These are phyloP conservation scores for Lactifluus hygrophoroides DNA, from an alignment of 768 basidiomycete species.

Conservation along the genomic window DNA sequence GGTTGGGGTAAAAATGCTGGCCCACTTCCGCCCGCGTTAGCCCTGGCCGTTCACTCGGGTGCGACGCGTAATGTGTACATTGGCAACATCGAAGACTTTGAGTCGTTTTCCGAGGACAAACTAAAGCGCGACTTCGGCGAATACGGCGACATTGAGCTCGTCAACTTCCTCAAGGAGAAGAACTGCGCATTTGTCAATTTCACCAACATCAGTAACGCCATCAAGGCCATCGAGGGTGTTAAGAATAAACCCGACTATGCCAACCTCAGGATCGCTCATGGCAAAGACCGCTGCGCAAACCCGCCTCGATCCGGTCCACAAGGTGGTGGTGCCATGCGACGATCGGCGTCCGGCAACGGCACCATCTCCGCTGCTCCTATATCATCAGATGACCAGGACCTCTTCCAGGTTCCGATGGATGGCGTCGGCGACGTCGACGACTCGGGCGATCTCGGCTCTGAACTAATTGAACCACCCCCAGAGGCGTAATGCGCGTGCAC, in stretches of 20 bases:
- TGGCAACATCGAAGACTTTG: constrained; percentile 93
- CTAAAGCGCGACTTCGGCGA: constrained; percentile 91
- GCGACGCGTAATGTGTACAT: constrained; percentile 97
- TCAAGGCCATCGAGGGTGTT: constrained; percentile 96
- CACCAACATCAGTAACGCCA: constrained; percentile 89
- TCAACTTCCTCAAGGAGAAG: constrained; percentile 94
- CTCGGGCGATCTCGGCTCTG: background rate
- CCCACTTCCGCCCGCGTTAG: constrained; percentile 72
- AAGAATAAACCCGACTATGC: constrained; percentile 89
- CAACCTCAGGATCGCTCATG: constrained; percentile 84
- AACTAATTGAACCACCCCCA: constrained; percentile 7
- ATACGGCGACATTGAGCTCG: constrained; percentile 93
- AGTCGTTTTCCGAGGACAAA: constrained; percentile 81
- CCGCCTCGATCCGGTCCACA: constrained; percentile 79
- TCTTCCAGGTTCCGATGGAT: constrained; percentile 14
- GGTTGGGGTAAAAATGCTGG: constrained; percentile 98
- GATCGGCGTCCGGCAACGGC: constrained; percentile 38
- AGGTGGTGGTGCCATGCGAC: constrained; percentile 46
- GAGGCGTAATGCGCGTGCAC: background rate
- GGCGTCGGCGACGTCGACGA: constrained; percentile 8
- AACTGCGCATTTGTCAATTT: constrained; percentile 96
- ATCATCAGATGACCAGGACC: constrained; percentile 11
- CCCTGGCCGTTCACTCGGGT: constrained; percentile 84
- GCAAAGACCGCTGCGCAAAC: constrained; percentile 94
- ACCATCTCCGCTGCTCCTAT: constrained; percentile 9